Conservation (phyloP, 345 rosid species). For the Carallia brachiata region DNA sequence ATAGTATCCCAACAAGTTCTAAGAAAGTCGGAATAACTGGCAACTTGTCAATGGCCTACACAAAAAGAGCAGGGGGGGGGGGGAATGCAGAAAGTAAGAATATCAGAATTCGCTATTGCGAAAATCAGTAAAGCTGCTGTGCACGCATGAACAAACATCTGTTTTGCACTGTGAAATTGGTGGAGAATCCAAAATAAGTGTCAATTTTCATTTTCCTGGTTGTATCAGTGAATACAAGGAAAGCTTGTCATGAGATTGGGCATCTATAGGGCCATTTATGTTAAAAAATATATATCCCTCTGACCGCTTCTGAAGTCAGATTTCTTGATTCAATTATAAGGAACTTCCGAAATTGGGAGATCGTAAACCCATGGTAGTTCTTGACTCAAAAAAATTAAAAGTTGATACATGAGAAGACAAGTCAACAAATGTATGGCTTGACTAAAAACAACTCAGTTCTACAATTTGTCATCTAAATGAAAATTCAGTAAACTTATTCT, state of each 20-base stretch:
- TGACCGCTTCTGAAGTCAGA: neutral
- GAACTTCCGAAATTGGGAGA: neutral
- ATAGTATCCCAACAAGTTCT: slow-evolving; percentile 76
- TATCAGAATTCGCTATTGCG: slow-evolving; percentile 6
- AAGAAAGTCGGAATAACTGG: slow-evolving; percentile 63
- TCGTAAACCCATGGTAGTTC: neutral
- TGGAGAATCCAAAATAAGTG: neutral
- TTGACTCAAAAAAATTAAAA: neutral
- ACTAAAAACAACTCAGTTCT: neutral
- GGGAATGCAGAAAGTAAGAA: neutral
- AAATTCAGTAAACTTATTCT: neutral
- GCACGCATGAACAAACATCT: neutral
- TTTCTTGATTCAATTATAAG: slow-evolving; percentile 3
- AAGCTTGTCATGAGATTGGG: neutral
- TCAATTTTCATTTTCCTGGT: neutral
- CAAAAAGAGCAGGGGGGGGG: neutral
- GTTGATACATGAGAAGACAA: no score
- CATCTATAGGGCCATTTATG: no score
- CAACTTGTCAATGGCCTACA: slow-evolving; percentile 72
- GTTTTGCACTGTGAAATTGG: neutral
- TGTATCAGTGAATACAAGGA: neutral
- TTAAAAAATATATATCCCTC: no score
- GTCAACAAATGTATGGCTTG: no score
- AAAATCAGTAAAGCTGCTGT: neutral
- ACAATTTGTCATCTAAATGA: slow-evolving; percentile 2